phyloP scores from a whole-genome alignment of 2,329 filamentous ascomycete species.

The Escovopsis sp. region DNA sequence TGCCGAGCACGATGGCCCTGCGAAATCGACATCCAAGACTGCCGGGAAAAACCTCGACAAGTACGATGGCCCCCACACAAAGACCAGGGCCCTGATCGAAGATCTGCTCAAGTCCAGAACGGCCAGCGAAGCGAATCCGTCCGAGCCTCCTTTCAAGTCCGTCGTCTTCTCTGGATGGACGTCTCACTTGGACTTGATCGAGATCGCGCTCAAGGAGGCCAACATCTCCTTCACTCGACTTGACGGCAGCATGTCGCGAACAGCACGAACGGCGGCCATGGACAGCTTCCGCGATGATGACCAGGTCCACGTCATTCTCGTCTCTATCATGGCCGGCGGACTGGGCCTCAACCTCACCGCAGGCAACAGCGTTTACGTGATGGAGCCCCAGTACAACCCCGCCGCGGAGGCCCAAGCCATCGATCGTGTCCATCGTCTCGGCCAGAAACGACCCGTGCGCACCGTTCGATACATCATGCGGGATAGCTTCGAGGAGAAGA shows the following conservation, averaged over 20 bases:
- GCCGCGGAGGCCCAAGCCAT: slow-evolving; percentile 95
- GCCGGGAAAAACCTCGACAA: slow-evolving; percentile 44
- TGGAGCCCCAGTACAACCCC: slow-evolving; percentile 99
- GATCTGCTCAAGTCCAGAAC: slow-evolving; percentile 52
- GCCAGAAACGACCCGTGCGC: slow-evolving; percentile 78
- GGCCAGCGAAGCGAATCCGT: slow-evolving; percentile 44
- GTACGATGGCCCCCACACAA: slow-evolving; percentile 82
- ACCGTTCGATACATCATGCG: slow-evolving; percentile 84
- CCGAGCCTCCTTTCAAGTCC: slow-evolving; percentile 70
- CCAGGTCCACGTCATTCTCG: slow-evolving; percentile 63
- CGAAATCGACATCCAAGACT: slow-evolving; percentile 18
- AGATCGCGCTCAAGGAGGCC: slow-evolving; percentile 57
- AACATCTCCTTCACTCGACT: slow-evolving; percentile 64
- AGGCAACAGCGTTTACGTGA: slow-evolving; percentile 87
- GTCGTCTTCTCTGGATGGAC: slow-evolving; percentile 98
- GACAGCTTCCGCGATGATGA: slow-evolving; percentile 61
- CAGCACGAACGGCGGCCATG: slow-evolving; percentile 60
- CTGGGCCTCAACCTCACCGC: slow-evolving; percentile 84
- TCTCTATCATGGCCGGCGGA: slow-evolving; percentile 85
- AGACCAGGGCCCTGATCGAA: slow-evolving; percentile 70
- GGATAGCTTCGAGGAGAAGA: slow-evolving; percentile 85
- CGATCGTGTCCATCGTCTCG: slow-evolving; percentile 82
- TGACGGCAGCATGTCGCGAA: slow-evolving; percentile 75
- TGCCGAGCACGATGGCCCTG: slow-evolving; percentile 39
- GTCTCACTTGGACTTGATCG: slow-evolving; percentile 81